Evolutionary conservation across 202 grass and related monocot species (phyloP), one percentile per base, ranked within the genome.

Genomic region (Panicum hallii): DNA sequence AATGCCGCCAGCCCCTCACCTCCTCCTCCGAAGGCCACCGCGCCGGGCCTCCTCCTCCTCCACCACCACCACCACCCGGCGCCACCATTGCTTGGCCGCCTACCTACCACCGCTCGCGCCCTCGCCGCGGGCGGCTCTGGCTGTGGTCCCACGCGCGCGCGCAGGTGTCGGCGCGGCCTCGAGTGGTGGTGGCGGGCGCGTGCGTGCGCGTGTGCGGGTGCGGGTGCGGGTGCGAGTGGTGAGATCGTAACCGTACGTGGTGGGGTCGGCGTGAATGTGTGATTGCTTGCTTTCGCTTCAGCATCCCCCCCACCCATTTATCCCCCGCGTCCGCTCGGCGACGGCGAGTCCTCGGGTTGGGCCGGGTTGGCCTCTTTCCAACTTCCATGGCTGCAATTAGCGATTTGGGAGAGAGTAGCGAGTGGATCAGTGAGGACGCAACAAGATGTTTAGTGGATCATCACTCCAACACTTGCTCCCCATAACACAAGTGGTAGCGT

Each of bases 1-100:
- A 87, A 87, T 87, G 84, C 75, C 61, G 58, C 17, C 13, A 46
- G 7, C 50, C 32, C 10, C 75, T 90, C 88, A 97, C 94, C 91
- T 97, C 89, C 32, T 79, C 87, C 73, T 43, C 54, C 63, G 77
- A 30, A 52, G 94, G 94, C 94, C 94, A 94, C 49, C 81, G 80
- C 26, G 88, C 44, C 48, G 83, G 77, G 2, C 34, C 79, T 3
- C 5, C 63, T 22, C 53, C 50, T 7, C 2, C 70, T 67, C 75
- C 88, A 68, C 9, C 88, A 69, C 74, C 88, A 68, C 9, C 88
- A 69, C 71, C 83, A 3, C 56, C 86, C 4, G 86, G 69, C 68
- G 82, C 86, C 64, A 87, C 86, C 89, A 94, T 94, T 79, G 69
- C 63, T 30, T 3, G 11, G 3, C 73, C 62, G 8, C 9, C 56